Conservation (phyloP, 164 flowering plant species). For the Dillenia turbinata region DNA sequence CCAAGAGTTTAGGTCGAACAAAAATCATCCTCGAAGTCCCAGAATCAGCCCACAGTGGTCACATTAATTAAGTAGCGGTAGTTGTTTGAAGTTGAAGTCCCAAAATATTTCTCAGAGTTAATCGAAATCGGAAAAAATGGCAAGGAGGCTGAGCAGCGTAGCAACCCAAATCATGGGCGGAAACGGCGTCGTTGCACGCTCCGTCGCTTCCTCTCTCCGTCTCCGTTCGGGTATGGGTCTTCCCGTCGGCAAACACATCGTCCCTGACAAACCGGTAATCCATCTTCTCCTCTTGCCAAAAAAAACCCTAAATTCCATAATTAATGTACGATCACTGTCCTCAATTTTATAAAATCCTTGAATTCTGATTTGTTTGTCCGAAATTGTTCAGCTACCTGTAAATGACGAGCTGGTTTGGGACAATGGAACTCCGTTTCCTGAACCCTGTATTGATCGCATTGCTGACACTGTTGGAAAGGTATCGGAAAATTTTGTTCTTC, state of each 20-base stretch:
- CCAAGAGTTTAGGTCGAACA: too few species aligned
- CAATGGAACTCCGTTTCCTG: slow-evolving; percentile 84
- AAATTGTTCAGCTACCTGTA: slow-evolving; percentile 52
- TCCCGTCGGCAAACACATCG: slow-evolving; percentile 92
- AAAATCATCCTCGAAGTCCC: too few species aligned
- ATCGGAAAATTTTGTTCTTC: background rate
- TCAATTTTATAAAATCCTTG: slow-evolving; percentile 2
- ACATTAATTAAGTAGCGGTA: too few species aligned
- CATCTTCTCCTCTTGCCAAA: background rate
- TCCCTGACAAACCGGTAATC: slow-evolving; percentile 85
- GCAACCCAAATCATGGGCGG: slow-evolving; percentile 85
- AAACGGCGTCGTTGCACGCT: slow-evolving; percentile 67
- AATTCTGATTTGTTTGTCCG: background rate
- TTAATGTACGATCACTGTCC: background rate
- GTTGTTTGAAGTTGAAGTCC: too few species aligned
- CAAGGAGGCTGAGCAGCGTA: slow-evolving; percentile 69
- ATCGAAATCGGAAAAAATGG: slow-evolving; percentile 38
- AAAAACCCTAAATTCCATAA: background rate
- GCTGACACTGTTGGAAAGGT: slow-evolving; percentile 95
- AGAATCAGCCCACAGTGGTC: too few species aligned
- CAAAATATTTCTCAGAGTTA: too few species aligned
- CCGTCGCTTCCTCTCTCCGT: slow-evolving; percentile 73
- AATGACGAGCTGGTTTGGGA: slow-evolving; percentile 96
- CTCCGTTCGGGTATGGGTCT: slow-evolving; percentile 98
- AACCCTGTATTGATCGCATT: slow-evolving; percentile 91